Evolutionary conservation across 208 protist genomes (phyloP).

Genomic region (Novymonas esmeraldas): DNA sequence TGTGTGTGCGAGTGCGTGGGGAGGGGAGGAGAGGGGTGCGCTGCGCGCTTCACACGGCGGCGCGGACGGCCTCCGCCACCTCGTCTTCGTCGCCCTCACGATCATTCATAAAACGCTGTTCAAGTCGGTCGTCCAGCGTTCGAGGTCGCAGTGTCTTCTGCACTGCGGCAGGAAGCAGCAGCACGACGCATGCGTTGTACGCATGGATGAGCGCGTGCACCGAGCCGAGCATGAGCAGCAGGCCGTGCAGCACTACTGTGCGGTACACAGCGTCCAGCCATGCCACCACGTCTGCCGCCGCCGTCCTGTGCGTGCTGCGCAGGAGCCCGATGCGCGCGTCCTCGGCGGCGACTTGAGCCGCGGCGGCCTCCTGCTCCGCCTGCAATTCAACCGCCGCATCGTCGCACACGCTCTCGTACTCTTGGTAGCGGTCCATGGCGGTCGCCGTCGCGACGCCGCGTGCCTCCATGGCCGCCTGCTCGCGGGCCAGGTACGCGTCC

Average conservation of each 20-base stretch:
- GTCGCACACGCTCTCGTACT: conserved; percentile 59
- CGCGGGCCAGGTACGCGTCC: conserved; percentile 46
- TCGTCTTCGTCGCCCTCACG: conserved; percentile 1
- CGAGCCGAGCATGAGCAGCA: conserved; percentile 41
- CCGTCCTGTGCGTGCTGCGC: not conserved
- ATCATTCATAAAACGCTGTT: conserved; percentile 8
- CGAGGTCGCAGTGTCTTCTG: conserved; percentile 21
- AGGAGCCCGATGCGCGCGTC: conserved; percentile 4
- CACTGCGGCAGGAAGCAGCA: conserved; percentile 13
- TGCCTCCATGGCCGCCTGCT: conserved; percentile 29
- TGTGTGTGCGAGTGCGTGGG: too few relatives aligned
- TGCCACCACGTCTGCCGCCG: not conserved
- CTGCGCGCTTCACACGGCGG: not conserved
- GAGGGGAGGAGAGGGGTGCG: too few relatives aligned
- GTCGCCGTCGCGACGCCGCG: not conserved
- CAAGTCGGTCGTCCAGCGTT: conserved; percentile 48
- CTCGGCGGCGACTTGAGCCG: conserved; percentile 33
- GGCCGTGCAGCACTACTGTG: conserved; percentile 34
- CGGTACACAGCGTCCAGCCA: conserved; percentile 39
- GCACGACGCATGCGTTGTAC: conserved; percentile 41
- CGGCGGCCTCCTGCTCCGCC: conserved; percentile 38
- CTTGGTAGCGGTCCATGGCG: conserved; percentile 18
- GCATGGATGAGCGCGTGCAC: conserved; percentile 39
- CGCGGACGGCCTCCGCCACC: conserved; percentile 5
- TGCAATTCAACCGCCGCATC: conserved; percentile 29